Percentiles rank a stretch among this genome's conserved stretches.
Conservation (phyloP, 352 stramenopile species). For the Pythium brassicae region DNA sequence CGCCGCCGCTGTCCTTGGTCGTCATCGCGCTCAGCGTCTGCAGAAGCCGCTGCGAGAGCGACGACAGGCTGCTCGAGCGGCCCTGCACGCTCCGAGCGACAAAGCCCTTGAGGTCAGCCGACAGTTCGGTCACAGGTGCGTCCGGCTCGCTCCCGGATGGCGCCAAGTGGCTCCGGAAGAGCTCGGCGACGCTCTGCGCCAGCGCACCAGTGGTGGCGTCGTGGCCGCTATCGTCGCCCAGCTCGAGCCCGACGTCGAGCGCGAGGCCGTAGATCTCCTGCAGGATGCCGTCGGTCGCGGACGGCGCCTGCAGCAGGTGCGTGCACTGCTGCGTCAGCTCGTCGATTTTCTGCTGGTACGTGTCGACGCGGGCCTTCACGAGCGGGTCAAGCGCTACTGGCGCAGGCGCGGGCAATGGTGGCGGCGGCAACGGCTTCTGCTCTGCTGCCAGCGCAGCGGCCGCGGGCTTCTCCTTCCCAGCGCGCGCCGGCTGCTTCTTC, state of each 20-base stretch:
- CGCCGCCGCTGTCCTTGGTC: slow-evolving; percentile 8
- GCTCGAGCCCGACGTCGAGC: slow-evolving; percentile 32
- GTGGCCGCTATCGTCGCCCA: slow-evolving; percentile 18
- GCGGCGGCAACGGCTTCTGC: slow-evolving; percentile 20
- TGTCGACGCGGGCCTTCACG: slow-evolving; percentile 58
- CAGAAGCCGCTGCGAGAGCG: slow-evolving; percentile 30
- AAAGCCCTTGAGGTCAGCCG: slow-evolving; percentile 42
- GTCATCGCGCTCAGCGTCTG: slow-evolving; percentile 8
- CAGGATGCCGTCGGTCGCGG: slow-evolving; percentile 32
- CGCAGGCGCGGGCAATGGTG: slow-evolving; percentile 8
- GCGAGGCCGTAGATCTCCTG: slow-evolving; percentile 72
- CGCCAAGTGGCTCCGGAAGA: slow-evolving; percentile 4
- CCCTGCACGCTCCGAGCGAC: slow-evolving; percentile 53
- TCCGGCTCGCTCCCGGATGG: slow-evolving; percentile 4
- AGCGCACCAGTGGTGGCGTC: slow-evolving; percentile 6
- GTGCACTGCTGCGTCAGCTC: slow-evolving; percentile 51
- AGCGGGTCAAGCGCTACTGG: slow-evolving; percentile 44
- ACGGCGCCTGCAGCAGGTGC: slow-evolving; percentile 23
- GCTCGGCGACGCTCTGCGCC: slow-evolving; percentile 12
- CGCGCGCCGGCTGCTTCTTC: slow-evolving; percentile 18
- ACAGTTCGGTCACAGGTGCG: slow-evolving; percentile 15
- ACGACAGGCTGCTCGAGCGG: slow-evolving; percentile 29
- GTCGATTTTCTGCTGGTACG: slow-evolving; percentile 73
- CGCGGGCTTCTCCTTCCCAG: slow-evolving; percentile 6
- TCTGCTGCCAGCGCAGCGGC: slow-evolving; percentile 12